A percentile compares a stretch with the other conserved stretches of the same genome.
Evolutionary conservation across 768 basidiomycete species (phyloP).

Genomic region (Glaciozyma martinii): DNA sequence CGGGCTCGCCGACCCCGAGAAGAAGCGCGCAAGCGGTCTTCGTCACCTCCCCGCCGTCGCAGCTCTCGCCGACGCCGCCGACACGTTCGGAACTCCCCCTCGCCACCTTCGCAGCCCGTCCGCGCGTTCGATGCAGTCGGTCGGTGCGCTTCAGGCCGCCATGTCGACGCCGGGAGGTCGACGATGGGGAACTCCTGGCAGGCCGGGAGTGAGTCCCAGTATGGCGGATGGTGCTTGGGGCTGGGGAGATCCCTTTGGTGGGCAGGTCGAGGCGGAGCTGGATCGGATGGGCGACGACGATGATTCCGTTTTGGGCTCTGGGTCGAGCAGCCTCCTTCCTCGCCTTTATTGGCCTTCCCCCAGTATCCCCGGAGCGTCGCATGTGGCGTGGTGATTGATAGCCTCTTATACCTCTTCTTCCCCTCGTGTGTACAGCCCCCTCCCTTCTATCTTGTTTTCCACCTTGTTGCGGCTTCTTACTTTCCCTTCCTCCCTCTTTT

Average conservation of each 20-base stretch:
- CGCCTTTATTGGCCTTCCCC: no score
- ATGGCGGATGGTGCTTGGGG: neutral
- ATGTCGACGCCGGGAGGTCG: neutral
- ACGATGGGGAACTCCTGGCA: neutral
- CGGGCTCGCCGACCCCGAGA: neutral
- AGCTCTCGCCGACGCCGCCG: constrained; percentile 20
- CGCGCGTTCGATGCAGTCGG: neutral
- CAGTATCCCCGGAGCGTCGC: no score
- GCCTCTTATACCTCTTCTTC: no score
- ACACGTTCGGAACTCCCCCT: constrained; percentile 3
- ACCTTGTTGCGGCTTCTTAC: no score
- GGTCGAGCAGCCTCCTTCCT: no score
- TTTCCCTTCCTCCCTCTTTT: no score
- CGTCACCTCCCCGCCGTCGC: constrained; percentile 22
- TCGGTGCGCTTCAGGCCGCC: neutral
- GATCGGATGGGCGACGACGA: no score
- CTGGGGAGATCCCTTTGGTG: neutral
- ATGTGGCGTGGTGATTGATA: no score
- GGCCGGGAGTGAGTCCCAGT: neutral
- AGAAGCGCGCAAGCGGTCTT: constrained; percentile 3
- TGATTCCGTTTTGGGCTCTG: no score
- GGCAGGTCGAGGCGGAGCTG: no score
- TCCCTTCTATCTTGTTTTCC: no score
- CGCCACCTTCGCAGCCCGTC: neutral
- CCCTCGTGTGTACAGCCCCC: no score